Conservation (phyloP, 208 protist species). For the Leishmania major region DNA sequence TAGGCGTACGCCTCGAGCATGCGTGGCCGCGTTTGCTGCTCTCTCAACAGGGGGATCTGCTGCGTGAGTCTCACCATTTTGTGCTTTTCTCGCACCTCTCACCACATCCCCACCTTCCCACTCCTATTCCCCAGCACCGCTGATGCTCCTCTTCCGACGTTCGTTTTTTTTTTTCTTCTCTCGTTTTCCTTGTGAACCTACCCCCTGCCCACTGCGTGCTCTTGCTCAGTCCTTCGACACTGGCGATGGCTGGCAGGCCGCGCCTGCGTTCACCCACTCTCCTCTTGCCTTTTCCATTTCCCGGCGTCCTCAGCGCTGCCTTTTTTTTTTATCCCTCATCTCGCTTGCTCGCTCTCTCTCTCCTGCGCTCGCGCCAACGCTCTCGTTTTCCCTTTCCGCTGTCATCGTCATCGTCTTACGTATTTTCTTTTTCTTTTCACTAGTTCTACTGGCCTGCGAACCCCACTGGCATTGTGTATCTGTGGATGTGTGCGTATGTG, state of each 20-base stretch:
- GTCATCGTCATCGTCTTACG: background rate
- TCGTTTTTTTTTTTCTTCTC: background rate
- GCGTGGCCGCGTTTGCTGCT: background rate
- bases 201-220: background rate
- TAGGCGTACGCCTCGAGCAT: background rate
- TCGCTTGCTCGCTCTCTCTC: conserved; percentile 1
- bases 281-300: background rate
- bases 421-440: background rate
- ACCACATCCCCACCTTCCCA: background rate
- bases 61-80: background rate
- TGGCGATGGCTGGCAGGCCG: conserved; percentile 3
- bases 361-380: background rate
- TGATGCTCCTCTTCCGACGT: background rate
- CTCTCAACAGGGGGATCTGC: background rate
- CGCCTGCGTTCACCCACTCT: background rate
- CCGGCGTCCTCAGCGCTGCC: background rate
- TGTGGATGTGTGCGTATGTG: too few relatives aligned
- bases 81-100: background rate
- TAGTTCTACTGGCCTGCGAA: background rate
- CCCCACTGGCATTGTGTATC: background rate
- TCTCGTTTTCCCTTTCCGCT: background rate
- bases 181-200: background rate
- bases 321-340: background rate
- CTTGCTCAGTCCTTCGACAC: background rate
- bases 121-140: background rate